A percentile compares a stretch with the other conserved stretches of the same genome.
Conservation (phyloP, 768 basidiomycete genomes). For the Tulasnella calospora region DNA sequence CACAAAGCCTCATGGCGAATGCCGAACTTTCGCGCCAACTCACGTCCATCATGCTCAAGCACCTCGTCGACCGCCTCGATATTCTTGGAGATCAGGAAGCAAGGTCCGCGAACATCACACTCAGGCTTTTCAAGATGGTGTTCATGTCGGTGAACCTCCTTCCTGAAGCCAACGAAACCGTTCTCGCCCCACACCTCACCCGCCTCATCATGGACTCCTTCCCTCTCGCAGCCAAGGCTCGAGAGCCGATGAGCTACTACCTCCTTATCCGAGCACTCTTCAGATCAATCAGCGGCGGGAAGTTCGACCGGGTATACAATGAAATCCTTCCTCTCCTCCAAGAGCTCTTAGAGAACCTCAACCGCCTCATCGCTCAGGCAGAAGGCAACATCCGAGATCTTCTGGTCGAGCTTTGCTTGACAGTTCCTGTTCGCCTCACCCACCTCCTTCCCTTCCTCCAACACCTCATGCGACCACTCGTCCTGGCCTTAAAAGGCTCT, state of each 20-base stretch:
- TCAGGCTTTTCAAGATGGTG: constrained; percentile 92
- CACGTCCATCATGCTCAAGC: constrained; percentile 81
- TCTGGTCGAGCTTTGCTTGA: constrained; percentile 94
- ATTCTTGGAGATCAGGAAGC: constrained; percentile 82
- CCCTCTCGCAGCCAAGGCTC: constrained; percentile 84
- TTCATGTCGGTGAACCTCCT: constrained; percentile 78
- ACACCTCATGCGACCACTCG: constrained; percentile 94
- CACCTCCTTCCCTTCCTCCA: constrained; percentile 92
- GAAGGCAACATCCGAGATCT: constrained; percentile 71
- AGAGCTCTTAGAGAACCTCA: constrained; percentile 93
- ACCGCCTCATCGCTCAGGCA: constrained; percentile 80
- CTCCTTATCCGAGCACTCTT: constrained; percentile 88
- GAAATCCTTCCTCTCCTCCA: constrained; percentile 94
- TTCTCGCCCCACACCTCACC: constrained; percentile 87
- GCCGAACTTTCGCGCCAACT: constrained; percentile 73
- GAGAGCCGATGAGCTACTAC: constrained; percentile 89
- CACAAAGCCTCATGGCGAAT: constrained; percentile 74
- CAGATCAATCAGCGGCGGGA: constrained; percentile 85
- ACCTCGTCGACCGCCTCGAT: constrained; percentile 76
- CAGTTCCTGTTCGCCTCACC: constrained; percentile 90
- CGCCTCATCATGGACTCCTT: constrained; percentile 96
- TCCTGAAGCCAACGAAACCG: constrained; percentile 76
- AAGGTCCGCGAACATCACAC: constrained; percentile 71
- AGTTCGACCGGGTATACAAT: constrained; percentile 91
- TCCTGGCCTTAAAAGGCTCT: constrained; percentile 79